Evolutionary conservation across 177 flowering plant species (phyloP).

Genomic region (Vitis hybrid): DNA sequence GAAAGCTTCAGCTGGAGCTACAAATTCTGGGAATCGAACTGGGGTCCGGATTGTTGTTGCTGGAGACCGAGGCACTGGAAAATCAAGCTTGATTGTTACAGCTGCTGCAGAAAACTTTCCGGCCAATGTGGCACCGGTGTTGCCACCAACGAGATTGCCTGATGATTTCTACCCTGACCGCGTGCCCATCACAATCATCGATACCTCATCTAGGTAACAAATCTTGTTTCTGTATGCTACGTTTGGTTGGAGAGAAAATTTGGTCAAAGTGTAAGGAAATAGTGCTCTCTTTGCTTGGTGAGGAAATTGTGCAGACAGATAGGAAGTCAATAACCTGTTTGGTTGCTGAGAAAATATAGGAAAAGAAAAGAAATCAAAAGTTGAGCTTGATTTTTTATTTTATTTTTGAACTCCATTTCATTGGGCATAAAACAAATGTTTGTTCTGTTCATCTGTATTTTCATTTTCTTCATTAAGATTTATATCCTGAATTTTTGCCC

Average conservation of each 20-base stretch:
- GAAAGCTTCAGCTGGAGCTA: constrained; percentile 22
- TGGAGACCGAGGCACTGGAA: constrained; percentile 67
- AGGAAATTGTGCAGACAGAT: too few species aligned
- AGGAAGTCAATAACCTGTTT: too few species aligned
- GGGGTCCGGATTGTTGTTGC: constrained; percentile 61
- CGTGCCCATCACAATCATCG: constrained; percentile 64
- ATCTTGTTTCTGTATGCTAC: background rate
- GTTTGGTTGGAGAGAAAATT: too few species aligned
- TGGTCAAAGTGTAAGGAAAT: too few species aligned
- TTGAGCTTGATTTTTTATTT: background rate
- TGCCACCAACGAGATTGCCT: constrained; percentile 69
- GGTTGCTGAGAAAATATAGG: too few species aligned
- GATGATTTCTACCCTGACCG: constrained; percentile 60
- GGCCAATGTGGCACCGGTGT: constrained; percentile 53
- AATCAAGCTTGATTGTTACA: constrained; percentile 67
- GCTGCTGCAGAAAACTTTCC: constrained; percentile 56
- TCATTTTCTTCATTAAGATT: too few species aligned
- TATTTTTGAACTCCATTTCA: background rate
- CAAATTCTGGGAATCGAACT: constrained; percentile 11
- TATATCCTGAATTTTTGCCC: too few species aligned
- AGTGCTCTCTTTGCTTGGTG: background rate
- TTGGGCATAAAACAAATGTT: too few species aligned
- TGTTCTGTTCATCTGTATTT: too few species aligned
- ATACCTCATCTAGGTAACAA: constrained; percentile 62
- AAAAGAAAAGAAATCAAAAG: too few species aligned